phyloP scores from a whole-genome alignment of 345 rosid genomes.

The Euphorbia pulcherrima region DNA sequence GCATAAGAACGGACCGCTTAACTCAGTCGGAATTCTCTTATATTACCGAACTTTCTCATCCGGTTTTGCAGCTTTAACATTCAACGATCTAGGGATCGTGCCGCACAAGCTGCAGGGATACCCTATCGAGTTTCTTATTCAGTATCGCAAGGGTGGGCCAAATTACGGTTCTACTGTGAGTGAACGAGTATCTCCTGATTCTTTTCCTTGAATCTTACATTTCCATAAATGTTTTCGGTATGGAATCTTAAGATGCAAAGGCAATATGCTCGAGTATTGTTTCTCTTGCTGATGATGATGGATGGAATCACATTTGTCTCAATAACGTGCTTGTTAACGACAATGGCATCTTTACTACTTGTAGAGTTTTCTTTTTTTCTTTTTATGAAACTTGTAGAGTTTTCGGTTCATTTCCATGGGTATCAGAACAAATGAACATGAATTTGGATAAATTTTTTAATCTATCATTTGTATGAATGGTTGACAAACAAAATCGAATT shows the following conservation, averaged over 20 bases:
- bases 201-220: conserved; percentile 35
- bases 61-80: conserved; percentile 68
- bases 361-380: conserved; percentile 14
- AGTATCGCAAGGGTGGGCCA: conserved; percentile 96
- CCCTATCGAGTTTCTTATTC: conserved; percentile 79
- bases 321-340: conserved; percentile 5
- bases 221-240: conserved; percentile 20
- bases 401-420: too few relatives aligned
- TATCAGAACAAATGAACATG: too few relatives aligned
- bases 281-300: conserved; percentile 15
- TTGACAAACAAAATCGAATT: too few relatives aligned
- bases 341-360: conserved; percentile 1
- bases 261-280: too few relatives aligned
- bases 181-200: conserved; percentile 74
- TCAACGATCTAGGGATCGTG: conserved; percentile 67
- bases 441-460: too few relatives aligned
- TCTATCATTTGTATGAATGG: too few relatives aligned
- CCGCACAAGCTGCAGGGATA: conserved; percentile 91
- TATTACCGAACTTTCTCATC: conserved; percentile 16
- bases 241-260: too few relatives aligned
- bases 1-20: conserved; percentile 3
- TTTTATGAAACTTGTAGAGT: too few relatives aligned
- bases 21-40: neutral
- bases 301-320: conserved; percentile 9
- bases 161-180: conserved; percentile 89